These are phyloP conservation scores for Thalassiosira ordinaria DNA, from an alignment of 352 stramenopile genomes.

Conservation along the genomic window DNA sequence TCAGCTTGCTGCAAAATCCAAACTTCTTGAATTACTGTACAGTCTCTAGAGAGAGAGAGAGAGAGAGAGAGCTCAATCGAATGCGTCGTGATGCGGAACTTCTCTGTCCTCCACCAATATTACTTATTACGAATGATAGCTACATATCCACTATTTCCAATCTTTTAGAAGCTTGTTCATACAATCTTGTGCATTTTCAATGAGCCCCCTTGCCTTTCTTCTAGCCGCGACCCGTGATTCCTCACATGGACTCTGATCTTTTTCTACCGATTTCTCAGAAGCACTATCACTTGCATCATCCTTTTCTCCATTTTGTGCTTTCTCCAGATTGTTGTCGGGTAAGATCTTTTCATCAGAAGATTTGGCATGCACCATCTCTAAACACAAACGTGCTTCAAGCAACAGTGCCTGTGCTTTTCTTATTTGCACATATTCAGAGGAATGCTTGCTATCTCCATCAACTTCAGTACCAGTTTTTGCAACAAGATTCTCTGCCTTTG, in stretches of 20 bases:
- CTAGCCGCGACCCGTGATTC: background rate
- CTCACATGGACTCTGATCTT: conserved; percentile 2
- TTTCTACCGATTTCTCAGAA: background rate
- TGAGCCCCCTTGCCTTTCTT: conserved; percentile 23
- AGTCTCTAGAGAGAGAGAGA: no score
- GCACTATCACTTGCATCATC: background rate
- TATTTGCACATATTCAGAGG: conserved; percentile 23
- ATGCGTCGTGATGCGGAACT: no score
- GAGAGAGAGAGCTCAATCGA: no score
- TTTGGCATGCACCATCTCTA: conserved; percentile 26
- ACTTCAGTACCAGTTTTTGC: conserved; percentile 20
- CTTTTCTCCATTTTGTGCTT: background rate
- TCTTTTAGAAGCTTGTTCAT: conserved; percentile 21
- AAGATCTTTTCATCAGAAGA: background rate
- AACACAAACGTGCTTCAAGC: conserved; percentile 39
- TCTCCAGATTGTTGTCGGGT: background rate
- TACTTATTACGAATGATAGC: no score
- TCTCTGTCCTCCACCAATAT: no score
- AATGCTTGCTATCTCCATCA: background rate
- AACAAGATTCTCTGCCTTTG: conserved; percentile 45
- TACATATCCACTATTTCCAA: no score
- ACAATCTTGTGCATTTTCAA: conserved; percentile 34
- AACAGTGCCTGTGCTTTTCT: conserved; percentile 43
- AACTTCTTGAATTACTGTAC: no score
- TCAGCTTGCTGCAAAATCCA: no score